Conservation (phyloP, 163 green algal genomes). For the Chlamydomonas reinhardtii region DNA sequence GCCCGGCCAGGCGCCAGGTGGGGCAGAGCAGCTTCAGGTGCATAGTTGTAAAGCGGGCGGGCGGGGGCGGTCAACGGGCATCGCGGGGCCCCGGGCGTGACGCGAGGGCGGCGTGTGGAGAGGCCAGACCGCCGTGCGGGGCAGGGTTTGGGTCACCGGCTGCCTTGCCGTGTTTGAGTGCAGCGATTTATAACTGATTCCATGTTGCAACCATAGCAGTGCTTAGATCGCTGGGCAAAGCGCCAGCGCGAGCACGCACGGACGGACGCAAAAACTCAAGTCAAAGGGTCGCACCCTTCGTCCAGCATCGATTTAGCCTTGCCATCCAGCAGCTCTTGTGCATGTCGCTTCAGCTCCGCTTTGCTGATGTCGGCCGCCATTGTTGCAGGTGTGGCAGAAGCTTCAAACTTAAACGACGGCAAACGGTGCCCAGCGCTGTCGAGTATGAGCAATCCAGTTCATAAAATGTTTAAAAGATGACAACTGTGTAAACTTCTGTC, state of each 20-base stretch:
- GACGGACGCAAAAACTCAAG: background rate
- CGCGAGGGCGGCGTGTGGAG: no score
- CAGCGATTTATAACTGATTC: background rate
- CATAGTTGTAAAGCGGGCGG: background rate
- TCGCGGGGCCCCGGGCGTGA: no score
- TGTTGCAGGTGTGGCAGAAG: no score
- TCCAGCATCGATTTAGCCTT: conserved; percentile 22
- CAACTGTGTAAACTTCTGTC: no score
- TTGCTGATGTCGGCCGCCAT: conserved; percentile 15
- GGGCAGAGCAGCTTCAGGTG: background rate
- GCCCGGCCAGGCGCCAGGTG: background rate
- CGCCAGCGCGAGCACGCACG: background rate
- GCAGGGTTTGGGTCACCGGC: no score
- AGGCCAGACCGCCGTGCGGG: background rate
- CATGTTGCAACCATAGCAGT: background rate
- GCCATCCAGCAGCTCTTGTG: conserved; percentile 23
- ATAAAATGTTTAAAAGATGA: no score
- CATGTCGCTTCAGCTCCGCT: background rate
- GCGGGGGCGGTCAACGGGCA: no score
- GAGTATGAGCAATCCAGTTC: no score
- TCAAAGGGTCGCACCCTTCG: background rate
- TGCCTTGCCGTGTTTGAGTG: no score
- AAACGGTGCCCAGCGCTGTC: no score
- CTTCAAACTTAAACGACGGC: no score
- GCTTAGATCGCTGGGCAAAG: no score